A percentile compares a stretch with the other conserved stretches of the same genome.
phyloP scores from a whole-genome alignment of 768 basidiomycete genomes.

The Boletus fagicola region DNA sequence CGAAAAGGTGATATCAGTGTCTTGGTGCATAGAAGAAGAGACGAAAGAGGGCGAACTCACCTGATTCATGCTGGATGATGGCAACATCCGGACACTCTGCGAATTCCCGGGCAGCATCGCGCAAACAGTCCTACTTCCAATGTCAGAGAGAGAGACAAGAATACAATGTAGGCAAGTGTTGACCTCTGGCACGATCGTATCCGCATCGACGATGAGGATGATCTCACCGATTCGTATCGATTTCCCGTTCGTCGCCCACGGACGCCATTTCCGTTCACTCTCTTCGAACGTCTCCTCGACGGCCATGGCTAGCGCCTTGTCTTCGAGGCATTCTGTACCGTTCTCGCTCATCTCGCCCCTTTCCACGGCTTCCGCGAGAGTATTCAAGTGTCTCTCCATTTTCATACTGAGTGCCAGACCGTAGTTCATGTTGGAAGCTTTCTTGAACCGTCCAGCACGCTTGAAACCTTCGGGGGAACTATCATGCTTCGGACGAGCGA shows the following conservation, averaged over 20 bases:
- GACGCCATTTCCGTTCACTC: constrained; percentile 55
- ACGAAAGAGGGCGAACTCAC: constrained; percentile 26
- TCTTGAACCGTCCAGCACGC: constrained; percentile 82
- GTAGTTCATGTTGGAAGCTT: constrained; percentile 91
- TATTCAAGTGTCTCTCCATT: constrained; percentile 35
- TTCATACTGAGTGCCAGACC: constrained; percentile 48
- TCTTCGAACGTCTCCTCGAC: constrained; percentile 71
- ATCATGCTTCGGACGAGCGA: constrained; percentile 54
- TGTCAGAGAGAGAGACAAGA: not conserved
- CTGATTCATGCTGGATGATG: constrained; percentile 90
- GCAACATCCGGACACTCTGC: constrained; percentile 80
- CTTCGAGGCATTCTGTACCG: constrained; percentile 49
- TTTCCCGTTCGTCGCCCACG: constrained; percentile 77
- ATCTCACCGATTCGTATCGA: constrained; percentile 75
- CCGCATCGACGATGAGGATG: constrained; percentile 84
- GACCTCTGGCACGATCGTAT: constrained; percentile 80
- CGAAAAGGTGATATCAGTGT: constrained; percentile 27
- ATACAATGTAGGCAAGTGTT: not conserved
- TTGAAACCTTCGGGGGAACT: constrained; percentile 27
- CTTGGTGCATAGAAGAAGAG: not conserved
- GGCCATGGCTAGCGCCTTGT: constrained; percentile 66
- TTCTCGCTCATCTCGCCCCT: constrained; percentile 42
- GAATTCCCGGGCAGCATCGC: constrained; percentile 86
- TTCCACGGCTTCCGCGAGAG: constrained; percentile 46
- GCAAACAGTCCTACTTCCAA: constrained; percentile 67